Base-by-base conservation (phyloP, 495 filamentous ascomycete genomes). In the Tetracladium marchalianum region DNA sequence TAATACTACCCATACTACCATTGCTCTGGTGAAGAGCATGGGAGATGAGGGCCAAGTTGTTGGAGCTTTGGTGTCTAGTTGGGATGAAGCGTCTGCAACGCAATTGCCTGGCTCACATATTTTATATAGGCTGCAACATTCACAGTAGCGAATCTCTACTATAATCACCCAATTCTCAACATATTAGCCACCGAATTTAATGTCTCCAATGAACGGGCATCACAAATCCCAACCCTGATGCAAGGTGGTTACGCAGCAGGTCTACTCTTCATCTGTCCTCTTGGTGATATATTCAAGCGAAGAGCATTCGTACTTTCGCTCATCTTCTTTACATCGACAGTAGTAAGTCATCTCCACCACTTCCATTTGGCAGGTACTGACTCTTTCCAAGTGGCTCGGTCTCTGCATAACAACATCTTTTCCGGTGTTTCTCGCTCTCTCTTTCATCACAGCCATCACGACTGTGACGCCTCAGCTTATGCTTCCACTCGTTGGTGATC, bases 391-490 rank as follows among this genome's bases (percentile, higher is more conserved):
- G 63, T 79, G 73, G 80, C 70, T 90, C 35, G 79, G 76, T 0
- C 66, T 90, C 12, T 89, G 84, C 46, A 57, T 90, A 1, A 90
- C 86, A 0, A 63, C 64, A 9, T 74, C 69, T 1, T 85, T 87
- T 54, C 49, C 65, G 1, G 66, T 71, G 18, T 90, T 93, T 62
- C 66, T 74, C 2, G 76, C 68, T 10, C 65, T 90, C 44, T 85
- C 80, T 12, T 90, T 82, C 59, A 57, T 90, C 33, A 75, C 74
- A 18, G 78, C 79, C 11, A 53, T 85, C n/a, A 79, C 82, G 9
- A 93, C 87, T 1, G 85, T 93, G 4, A 90, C 87, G 10, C 87
- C 87, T 0, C 85, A 92, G 63, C 71, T 88, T 41, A 83, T 90
- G 82, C 80, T 93, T 13, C 87, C 87, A 0, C 66, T 93, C 0